A percentile compares a stretch with the other conserved stretches of the same genome.
Conservation (phyloP, 2,329 filamentous ascomycete genomes). For the Ophiostoma angusticollis region DNA sequence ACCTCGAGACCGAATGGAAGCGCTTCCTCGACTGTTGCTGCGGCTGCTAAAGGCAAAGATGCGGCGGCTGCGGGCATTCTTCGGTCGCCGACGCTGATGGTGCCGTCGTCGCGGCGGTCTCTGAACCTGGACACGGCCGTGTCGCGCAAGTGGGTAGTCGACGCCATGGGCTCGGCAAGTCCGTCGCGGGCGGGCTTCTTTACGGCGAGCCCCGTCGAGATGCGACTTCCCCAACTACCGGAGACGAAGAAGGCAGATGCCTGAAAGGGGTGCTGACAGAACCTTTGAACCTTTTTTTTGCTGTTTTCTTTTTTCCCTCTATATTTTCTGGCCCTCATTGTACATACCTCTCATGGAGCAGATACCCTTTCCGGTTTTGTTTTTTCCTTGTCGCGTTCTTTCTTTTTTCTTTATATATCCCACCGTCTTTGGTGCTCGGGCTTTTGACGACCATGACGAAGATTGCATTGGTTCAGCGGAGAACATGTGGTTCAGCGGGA, state of each 20-base stretch:
- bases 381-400: too few relatives aligned
- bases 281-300: neutral
- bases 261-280: too few relatives aligned
- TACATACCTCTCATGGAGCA: too few relatives aligned
- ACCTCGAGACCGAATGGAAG: too few relatives aligned
- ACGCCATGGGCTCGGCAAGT: constrained; percentile 1
- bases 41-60: constrained; percentile 1
- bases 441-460: too few relatives aligned
- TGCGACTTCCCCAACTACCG: constrained; percentile 1
- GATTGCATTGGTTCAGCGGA: too few relatives aligned
- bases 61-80: neutral
- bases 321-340: too few relatives aligned
- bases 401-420: too few relatives aligned
- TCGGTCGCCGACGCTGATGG: neutral
- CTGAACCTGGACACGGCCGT: constrained; percentile 2
- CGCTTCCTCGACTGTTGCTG: too few relatives aligned
- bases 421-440: too few relatives aligned
- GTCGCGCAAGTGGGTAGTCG: constrained; percentile 6
- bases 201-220: constrained; percentile 9
- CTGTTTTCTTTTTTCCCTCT: neutral
- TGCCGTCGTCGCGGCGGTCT: neutral
- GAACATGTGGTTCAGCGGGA: too few relatives aligned
- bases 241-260: neutral
- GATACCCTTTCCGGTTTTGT: too few relatives aligned
- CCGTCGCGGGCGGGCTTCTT: constrained; percentile 3